Conservation (phyloP, 352 stramenopile genomes). For the Pythium periplocum region DNA sequence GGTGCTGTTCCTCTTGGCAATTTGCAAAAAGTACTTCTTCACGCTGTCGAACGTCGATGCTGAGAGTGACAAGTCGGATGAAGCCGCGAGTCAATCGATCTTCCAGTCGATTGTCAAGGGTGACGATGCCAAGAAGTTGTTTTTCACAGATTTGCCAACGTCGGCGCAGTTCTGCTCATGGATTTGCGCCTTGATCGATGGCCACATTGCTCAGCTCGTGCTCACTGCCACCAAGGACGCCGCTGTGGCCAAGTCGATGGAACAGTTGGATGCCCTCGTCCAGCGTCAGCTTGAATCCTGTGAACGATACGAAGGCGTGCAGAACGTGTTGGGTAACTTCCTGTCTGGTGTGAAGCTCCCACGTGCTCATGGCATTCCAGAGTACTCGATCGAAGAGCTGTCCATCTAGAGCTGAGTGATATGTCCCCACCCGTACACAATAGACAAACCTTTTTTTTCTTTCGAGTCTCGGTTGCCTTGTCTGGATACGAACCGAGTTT, state of each 20-base stretch:
- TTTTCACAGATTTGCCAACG: constrained; percentile 24
- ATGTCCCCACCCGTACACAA: not conserved
- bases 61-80: constrained; percentile 12
- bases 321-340: constrained; percentile 77
- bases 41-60: constrained; percentile 26
- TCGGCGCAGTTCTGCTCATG: constrained; percentile 53
- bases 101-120: no score
- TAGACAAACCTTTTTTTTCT: constrained; percentile 4
- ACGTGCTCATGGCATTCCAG: constrained; percentile 49
- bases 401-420: constrained; percentile 29
- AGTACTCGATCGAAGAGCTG: constrained; percentile 80
- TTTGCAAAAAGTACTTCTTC: constrained; percentile 70
- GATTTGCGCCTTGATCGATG: constrained; percentile 73
- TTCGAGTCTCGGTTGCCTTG: not conserved
- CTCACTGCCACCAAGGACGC: constrained; percentile 47
- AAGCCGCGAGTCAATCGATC: not conserved
- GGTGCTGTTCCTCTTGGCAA: constrained; percentile 55
- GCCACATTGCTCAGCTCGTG: constrained; percentile 61
- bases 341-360: constrained; percentile 65
- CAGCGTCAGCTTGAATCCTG: constrained; percentile 45
- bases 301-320: constrained; percentile 58
- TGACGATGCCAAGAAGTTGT: constrained; percentile 5
- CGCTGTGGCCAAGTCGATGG: constrained; percentile 29
- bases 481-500: no score
- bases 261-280: constrained; percentile 51